These are phyloP conservation scores for Phyllachora maydis DNA, from an alignment of 2,329 filamentous ascomycete genomes.

Conservation along the genomic window DNA sequence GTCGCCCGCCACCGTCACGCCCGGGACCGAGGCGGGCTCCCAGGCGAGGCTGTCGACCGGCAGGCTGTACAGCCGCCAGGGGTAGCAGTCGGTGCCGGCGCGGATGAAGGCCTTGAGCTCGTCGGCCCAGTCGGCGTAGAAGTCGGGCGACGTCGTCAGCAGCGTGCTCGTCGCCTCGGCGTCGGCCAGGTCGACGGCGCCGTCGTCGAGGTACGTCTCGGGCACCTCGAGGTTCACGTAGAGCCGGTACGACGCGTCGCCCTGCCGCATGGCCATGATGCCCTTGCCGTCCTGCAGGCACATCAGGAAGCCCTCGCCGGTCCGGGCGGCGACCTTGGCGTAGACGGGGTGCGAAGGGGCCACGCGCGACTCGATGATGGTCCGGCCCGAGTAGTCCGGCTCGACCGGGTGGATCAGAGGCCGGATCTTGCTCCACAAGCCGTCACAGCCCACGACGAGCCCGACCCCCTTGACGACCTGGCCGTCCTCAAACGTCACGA, in stretches of 20 bases:
- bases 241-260: conserved; percentile 15
- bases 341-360: conserved; percentile 9
- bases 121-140: conserved; percentile 4
- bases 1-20: conserved; percentile 25
- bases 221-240: conserved; percentile 3
- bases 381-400: conserved; percentile 16
- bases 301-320: conserved; percentile 3
- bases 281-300: conserved; percentile 5
- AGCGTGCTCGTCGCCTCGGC: conserved; percentile 1
- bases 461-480: conserved; percentile 11
- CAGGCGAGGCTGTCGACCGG: conserved; percentile 9
- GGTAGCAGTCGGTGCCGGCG: conserved; percentile 3
- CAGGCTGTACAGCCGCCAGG: conserved; percentile 8
- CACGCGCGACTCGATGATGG: conserved; percentile 9
- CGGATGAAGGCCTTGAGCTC: conserved; percentile 3
- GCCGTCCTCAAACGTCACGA: conserved; percentile 3
- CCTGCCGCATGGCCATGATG: conserved; percentile 16
- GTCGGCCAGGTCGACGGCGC: conserved; percentile 1
- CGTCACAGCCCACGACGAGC: conserved; percentile 20
- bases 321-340: conserved; percentile 6
- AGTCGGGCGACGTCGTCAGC: conserved; percentile 2
- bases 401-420: conserved; percentile 5
- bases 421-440: conserved; percentile 10
- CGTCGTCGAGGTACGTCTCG: conserved; percentile 2
- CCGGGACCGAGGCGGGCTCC: conserved; percentile 13